Percentiles rank a stretch among this genome's conserved stretches.
These are phyloP conservation scores for Ophiognomonia clavigignenti-juglandacearum DNA, from an alignment of 2,329 filamentous ascomycete genomes.

Conservation along the genomic window DNA sequence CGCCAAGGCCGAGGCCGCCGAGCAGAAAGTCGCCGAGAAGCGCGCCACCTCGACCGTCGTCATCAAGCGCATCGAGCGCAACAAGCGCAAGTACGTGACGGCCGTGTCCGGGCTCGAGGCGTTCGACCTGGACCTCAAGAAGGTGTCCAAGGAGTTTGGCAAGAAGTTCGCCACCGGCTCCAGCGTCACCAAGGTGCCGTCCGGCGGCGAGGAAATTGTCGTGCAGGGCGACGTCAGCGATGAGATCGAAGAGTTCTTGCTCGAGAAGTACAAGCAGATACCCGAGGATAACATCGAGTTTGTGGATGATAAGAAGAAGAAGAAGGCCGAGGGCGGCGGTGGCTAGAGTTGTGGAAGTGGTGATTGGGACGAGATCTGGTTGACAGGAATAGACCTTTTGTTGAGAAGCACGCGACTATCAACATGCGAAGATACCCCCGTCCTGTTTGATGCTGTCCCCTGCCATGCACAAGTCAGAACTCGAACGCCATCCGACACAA, in stretches of 20 bases:
- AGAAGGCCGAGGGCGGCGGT: slow-evolving; percentile 43
- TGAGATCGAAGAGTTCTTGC: slow-evolving; percentile 86
- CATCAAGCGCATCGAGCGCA: slow-evolving; percentile 96
- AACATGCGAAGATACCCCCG: neutral
- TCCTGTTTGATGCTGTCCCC: no score
- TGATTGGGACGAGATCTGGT: neutral
- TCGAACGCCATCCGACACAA: slow-evolving; percentile 22
- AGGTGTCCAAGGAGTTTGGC: slow-evolving; percentile 87
- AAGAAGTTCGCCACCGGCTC: slow-evolving; percentile 98
- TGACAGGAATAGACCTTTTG: neutral
- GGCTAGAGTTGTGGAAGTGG: slow-evolving; percentile 16
- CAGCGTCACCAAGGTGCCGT: slow-evolving; percentile 83
- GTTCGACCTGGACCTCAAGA: slow-evolving; percentile 90
- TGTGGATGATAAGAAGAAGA: slow-evolving; percentile 96
- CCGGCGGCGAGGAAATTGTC: slow-evolving; percentile 90
- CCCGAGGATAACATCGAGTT: slow-evolving; percentile 94
- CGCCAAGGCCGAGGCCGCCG: slow-evolving; percentile 83
- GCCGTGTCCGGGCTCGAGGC: slow-evolving; percentile 86
- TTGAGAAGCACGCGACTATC: neutral
- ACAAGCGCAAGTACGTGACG: slow-evolving; percentile 96
- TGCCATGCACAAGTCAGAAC: neutral
- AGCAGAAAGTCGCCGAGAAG: slow-evolving; percentile 76
- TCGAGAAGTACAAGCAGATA: slow-evolving; percentile 84
- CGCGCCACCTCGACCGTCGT: slow-evolving; percentile 77
- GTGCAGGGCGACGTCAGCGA: slow-evolving; percentile 96